Conservation (phyloP, 225 moss, liverwort and hornwort genomes). For the Physcomitrellopsis africana region DNA sequence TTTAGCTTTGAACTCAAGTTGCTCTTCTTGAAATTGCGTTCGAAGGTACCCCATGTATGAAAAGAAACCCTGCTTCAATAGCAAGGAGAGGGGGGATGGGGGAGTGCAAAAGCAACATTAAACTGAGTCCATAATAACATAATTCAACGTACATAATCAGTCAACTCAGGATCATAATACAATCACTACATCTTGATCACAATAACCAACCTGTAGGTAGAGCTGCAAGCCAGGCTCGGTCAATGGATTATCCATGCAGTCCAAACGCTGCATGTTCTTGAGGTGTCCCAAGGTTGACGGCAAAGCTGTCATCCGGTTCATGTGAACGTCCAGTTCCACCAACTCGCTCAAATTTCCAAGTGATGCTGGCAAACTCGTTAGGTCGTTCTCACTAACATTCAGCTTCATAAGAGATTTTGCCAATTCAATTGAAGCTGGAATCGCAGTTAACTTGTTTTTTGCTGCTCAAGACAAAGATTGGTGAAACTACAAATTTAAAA, state of each 20-base stretch:
- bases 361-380: slow-evolving; percentile 49
- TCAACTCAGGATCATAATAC: background rate
- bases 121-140: background rate
- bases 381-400: slow-evolving; percentile 64
- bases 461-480: slow-evolving; percentile 35
- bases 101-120: background rate
- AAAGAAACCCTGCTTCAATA: slow-evolving; percentile 48
- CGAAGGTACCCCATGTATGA: slow-evolving; percentile 67
- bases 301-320: slow-evolving; percentile 49
- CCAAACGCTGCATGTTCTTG: slow-evolving; percentile 68
- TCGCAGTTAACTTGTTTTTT: slow-evolving; percentile 50
- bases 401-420: slow-evolving; percentile 59
- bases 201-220: slow-evolving; percentile 47
- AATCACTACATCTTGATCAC: background rate
- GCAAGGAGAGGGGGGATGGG: background rate
- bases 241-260: slow-evolving; percentile 63
- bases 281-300: slow-evolving; percentile 64
- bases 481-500: background rate
- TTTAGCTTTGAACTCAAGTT: slow-evolving; percentile 49
- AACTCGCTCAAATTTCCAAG: slow-evolving; percentile 59
- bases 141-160: background rate
- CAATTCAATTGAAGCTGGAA: slow-evolving; percentile 56
- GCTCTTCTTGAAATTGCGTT: slow-evolving; percentile 68
- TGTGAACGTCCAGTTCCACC: slow-evolving; percentile 57
- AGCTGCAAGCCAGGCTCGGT: slow-evolving; percentile 63